These are phyloP conservation scores for Elsinoe australis DNA, from an alignment of 2,329 filamentous ascomycete genomes.

Conservation along the genomic window DNA sequence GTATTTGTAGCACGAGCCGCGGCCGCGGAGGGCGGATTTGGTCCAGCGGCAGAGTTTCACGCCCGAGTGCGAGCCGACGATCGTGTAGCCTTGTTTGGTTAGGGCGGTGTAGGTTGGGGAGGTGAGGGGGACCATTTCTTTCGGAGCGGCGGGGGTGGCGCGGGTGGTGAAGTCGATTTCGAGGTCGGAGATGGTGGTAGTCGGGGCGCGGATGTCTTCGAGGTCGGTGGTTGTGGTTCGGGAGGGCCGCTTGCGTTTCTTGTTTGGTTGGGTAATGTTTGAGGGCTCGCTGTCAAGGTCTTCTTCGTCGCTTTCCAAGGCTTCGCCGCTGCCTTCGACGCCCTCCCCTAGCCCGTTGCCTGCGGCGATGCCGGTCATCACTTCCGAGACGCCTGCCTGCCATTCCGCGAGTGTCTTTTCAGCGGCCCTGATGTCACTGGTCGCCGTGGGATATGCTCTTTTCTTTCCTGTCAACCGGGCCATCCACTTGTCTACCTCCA, in stretches of 20 bases:
- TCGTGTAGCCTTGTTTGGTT: conserved; percentile 94
- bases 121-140: conserved; percentile 89
- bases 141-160: conserved; percentile 47
- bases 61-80: conserved; percentile 89
- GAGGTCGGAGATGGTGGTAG: conserved; percentile 46
- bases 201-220: conserved; percentile 64
- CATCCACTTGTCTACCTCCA: conserved; percentile 90
- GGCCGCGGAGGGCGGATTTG: conserved; percentile 86
- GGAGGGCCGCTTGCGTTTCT: conserved; percentile 36
- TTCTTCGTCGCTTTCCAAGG: conserved; percentile 77
- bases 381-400: conserved; percentile 64
- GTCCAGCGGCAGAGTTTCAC: conserved; percentile 99
- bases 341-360: conserved; percentile 54
- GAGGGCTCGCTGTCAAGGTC: conserved; percentile 38
- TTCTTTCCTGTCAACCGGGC: conserved; percentile 84
- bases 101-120: conserved; percentile 83
- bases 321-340: conserved; percentile 71
- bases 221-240: conserved; percentile 50
- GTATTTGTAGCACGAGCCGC: conserved; percentile 95
- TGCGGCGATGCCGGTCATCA: conserved; percentile 52
- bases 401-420: conserved; percentile 66
- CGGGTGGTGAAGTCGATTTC: conserved; percentile 79
- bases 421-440: conserved; percentile 78
- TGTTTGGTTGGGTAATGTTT: conserved; percentile 26
- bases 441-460: conserved; percentile 78